Conservation (phyloP, 2,329 filamentous ascomycete species). For the Exophiala sp. region DNA sequence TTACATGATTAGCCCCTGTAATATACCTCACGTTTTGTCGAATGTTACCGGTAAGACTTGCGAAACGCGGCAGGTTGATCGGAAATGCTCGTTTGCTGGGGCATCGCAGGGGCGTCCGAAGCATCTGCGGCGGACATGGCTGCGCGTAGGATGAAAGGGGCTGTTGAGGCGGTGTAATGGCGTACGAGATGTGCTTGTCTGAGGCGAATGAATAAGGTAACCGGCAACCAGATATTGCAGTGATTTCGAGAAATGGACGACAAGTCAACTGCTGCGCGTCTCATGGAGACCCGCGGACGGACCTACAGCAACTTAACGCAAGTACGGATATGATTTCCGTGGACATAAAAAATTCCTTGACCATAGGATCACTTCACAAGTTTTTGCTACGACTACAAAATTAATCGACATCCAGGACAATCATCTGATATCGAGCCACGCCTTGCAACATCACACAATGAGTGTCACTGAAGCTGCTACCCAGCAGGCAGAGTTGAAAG, state of each 20-base stretch:
- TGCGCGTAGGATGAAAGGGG: no score
- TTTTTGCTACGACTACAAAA: no score
- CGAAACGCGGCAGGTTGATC: conserved; percentile 14
- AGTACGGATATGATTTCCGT: conserved; percentile 5
- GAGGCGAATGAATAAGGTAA: no score
- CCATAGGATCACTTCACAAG: not conserved
- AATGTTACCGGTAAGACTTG: conserved; percentile 23
- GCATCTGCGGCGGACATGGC: conserved; percentile 16
- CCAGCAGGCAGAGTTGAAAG: not conserved
- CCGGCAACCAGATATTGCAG: no score
- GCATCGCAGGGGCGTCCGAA: not conserved
- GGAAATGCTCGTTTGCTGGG: conserved; percentile 9
- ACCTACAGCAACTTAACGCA: no score
- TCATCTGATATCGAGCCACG: not conserved
- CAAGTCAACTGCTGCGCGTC: not conserved
- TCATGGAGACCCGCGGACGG: not conserved
- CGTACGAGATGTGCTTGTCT: not conserved
- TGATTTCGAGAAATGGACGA: no score
- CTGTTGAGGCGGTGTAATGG: not conserved
- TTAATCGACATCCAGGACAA: not conserved
- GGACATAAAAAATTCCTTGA: conserved; percentile 3
- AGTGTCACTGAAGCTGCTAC: conserved; percentile 11
- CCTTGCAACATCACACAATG: conserved; percentile 12
- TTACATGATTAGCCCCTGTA: not conserved
- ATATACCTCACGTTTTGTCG: not conserved